Evolutionary conservation across 2,329 filamentous ascomycete species (phyloP), one percentile per base, ranked within the genome.

Genomic region (Colletotrichum sp.): DNA sequence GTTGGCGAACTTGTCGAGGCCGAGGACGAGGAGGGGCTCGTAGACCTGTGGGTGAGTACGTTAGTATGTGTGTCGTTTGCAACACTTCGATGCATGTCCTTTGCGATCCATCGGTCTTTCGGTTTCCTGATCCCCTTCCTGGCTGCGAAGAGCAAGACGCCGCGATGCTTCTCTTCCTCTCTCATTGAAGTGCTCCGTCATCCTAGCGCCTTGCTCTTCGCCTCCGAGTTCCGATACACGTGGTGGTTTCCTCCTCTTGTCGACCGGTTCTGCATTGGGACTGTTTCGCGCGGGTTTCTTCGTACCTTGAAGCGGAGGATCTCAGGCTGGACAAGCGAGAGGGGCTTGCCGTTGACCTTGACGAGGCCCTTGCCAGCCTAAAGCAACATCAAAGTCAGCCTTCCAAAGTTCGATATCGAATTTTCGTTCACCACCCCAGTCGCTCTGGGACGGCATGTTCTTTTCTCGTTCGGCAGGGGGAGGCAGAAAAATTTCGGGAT

Each of bases 321-420:
- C 91, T 98, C 95, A 84, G 97, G 96, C 91, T 98, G 95, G 84
- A 98, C 95, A 85, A 99, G 95, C 85, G 91, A 91, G 85, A 99
- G 93, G 85, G 97, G 97, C 88, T 95, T 95, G 90, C 97, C 97
- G 92, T 99, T 99, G 90, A 98, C 97, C 92, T 98, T 98, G 90
- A 99, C 93, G 85, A 99, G 93, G 89, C 97, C 97, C 81, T 83
- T 83, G 79, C 86, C 86, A 82, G 86, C 82, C 87, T 87, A 74
- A 4, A 57, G 76, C 70, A 27, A 52, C 72, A 77, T 52, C 71
- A 78, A 78, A 71, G 82, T 85, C 80, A 86, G 84, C 79, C 79
- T 78, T 79, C 78, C 61, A 44, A 52, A 8, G 49, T 55, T 69
- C 52, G 22, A 73, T 75, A 36, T 75, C 62, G 59, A 67, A 62